A percentile compares a stretch with the other conserved stretches of the same genome.
These are phyloP conservation scores for Heteromeles arbutifolia DNA, from an alignment of 306 rosid species.

Conservation along the genomic window DNA sequence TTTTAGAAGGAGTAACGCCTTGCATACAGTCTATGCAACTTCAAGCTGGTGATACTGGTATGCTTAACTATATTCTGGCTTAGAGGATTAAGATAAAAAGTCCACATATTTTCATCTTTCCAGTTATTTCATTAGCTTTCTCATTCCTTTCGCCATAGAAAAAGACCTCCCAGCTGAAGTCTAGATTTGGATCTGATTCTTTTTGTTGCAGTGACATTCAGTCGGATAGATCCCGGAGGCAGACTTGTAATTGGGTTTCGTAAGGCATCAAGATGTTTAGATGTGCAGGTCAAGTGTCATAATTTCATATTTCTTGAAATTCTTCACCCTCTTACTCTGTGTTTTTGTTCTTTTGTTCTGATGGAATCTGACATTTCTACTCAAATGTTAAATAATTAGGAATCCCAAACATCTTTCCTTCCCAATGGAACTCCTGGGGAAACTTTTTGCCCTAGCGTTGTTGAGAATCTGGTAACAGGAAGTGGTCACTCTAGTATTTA, in stretches of 20 bases:
- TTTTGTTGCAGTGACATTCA: constrained; percentile 72
- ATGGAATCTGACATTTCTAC: constrained; percentile 17
- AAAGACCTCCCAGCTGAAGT: not conserved
- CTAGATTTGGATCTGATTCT: constrained; percentile 11
- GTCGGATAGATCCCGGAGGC: constrained; percentile 91
- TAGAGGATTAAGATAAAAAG: not conserved
- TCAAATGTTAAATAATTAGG: constrained; percentile 41
- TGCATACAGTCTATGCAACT: constrained; percentile 94
- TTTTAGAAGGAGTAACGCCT: constrained; percentile 99
- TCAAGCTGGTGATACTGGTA: constrained; percentile 96
- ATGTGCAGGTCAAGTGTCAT: constrained; percentile 51
- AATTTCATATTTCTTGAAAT: constrained; percentile 10
- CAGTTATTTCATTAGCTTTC: not conserved
- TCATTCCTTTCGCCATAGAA: not conserved
- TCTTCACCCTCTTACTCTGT: constrained; percentile 6
- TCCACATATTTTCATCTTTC: not conserved
- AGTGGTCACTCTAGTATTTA: constrained; percentile 43
- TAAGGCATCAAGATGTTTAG: constrained; percentile 57
- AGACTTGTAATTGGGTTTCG: constrained; percentile 91
- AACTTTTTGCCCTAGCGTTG: constrained; percentile 39
- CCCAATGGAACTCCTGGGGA: constrained; percentile 54
- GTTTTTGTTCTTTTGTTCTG: constrained; percentile 2
- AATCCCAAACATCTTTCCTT: constrained; percentile 44
- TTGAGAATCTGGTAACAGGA: constrained; percentile 52
- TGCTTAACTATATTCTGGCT: constrained; percentile 14